These are phyloP conservation scores for Pythium coloratum DNA, from an alignment of 352 stramenopile species.

Conservation along the genomic window DNA sequence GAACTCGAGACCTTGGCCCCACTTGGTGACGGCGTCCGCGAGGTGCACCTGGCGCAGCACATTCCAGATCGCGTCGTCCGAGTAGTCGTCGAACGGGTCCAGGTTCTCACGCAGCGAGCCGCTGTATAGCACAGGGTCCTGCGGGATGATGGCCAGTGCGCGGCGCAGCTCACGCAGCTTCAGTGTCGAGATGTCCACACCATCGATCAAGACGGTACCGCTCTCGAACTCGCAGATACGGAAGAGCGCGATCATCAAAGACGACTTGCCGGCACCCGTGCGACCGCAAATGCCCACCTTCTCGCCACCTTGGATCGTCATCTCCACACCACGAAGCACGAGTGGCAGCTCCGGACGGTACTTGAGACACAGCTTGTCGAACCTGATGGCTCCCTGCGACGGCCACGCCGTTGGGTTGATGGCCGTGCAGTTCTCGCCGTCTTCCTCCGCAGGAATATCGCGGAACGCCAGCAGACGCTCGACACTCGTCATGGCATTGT, in stretches of 20 bases:
- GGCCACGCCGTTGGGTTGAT: slow-evolving; percentile 62
- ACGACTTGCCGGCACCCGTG: slow-evolving; percentile 38
- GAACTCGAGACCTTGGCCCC: slow-evolving; percentile 23
- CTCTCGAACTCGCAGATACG: slow-evolving; percentile 76
- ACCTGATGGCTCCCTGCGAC: slow-evolving; percentile 28
- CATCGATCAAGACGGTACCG: slow-evolving; percentile 83
- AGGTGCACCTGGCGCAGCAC: slow-evolving; percentile 72
- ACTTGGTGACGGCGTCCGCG: slow-evolving; percentile 34
- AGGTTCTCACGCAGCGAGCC: slow-evolving; percentile 87
- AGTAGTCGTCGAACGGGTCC: slow-evolving; percentile 82
- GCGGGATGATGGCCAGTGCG: slow-evolving; percentile 82
- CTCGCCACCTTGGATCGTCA: slow-evolving; percentile 31
- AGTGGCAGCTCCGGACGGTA: slow-evolving; percentile 42
- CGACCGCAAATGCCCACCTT: slow-evolving; percentile 47
- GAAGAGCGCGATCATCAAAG: slow-evolving; percentile 81
- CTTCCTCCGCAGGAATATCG: slow-evolving; percentile 45
- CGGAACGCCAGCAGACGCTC: slow-evolving; percentile 60
- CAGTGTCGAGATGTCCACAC: slow-evolving; percentile 72
- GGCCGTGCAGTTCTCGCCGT: slow-evolving; percentile 51
- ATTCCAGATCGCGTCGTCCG: slow-evolving; percentile 54
- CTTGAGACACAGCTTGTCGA: slow-evolving; percentile 32
- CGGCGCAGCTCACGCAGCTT: slow-evolving; percentile 73
- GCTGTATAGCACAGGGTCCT: slow-evolving; percentile 91
- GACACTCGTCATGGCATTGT: slow-evolving; percentile 90
- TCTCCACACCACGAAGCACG: slow-evolving; percentile 25